Evolutionary conservation across 2,329 filamentous ascomycete species (phyloP).

Genomic region (Verticillium klebahnii): DNA sequence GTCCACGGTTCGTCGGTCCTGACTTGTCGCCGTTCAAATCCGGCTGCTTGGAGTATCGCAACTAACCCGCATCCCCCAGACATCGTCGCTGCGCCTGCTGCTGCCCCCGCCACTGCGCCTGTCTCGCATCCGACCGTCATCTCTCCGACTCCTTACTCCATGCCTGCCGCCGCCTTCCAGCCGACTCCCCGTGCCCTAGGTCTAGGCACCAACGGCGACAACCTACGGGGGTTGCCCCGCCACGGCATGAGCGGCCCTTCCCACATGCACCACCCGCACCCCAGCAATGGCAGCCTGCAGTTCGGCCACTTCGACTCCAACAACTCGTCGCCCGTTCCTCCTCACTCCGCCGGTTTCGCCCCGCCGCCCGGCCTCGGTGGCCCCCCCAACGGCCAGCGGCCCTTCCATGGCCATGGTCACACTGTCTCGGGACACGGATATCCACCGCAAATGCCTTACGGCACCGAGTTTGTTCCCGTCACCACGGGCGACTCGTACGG

Average conservation of each 20-base stretch:
- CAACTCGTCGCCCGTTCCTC: slow-evolving; percentile 52
- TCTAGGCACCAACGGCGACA: slow-evolving; percentile 26
- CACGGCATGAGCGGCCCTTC: slow-evolving; percentile 27
- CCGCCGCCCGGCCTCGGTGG: slow-evolving; percentile 42
- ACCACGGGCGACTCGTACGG: slow-evolving; percentile 31
- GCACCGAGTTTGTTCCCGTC: slow-evolving; percentile 27
- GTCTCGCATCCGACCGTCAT: slow-evolving; percentile 24
- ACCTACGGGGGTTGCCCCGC: slow-evolving; percentile 22
- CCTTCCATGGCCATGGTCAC: slow-evolving; percentile 22
- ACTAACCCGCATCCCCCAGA: background rate
- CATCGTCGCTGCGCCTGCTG: slow-evolving; percentile 5
- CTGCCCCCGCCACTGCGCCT: background rate
- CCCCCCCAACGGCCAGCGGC: slow-evolving; percentile 23
- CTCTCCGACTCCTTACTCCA: slow-evolving; percentile 32
- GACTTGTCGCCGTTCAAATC: background rate
- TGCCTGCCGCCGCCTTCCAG: slow-evolving; percentile 22
- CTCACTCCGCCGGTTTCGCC: slow-evolving; percentile 40
- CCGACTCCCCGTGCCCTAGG: slow-evolving; percentile 20
- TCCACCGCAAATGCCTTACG: slow-evolving; percentile 31
- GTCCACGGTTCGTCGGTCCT: background rate
- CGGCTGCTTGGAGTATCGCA: background rate
- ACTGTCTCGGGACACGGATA: slow-evolving; percentile 26
- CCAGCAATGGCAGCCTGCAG: slow-evolving; percentile 51
- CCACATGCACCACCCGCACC: slow-evolving; percentile 45
- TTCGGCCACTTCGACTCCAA: slow-evolving; percentile 54